phyloP scores from a whole-genome alignment of 768 basidiomycete species.

The Lactarius akahatsu region DNA sequence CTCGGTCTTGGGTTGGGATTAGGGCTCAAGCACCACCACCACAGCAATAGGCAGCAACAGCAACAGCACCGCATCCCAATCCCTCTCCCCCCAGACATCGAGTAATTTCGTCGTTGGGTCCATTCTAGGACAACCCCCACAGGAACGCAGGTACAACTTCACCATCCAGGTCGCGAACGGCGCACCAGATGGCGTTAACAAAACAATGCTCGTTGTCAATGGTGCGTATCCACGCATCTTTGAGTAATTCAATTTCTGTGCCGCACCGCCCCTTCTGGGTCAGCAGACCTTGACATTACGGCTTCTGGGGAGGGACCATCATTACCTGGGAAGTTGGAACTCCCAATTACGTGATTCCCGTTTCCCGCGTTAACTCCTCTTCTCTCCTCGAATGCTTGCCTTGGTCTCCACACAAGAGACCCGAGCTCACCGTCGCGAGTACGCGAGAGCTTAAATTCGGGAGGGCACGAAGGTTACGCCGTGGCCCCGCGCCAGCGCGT shows the following conservation, averaged over 20 bases:
- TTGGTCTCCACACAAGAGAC: not conserved
- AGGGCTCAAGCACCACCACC: conserved; percentile 19
- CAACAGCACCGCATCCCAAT: not conserved
- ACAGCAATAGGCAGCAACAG: not conserved
- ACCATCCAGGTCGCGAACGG: conserved; percentile 41
- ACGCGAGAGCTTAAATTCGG: not conserved
- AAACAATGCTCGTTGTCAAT: conserved; percentile 49
- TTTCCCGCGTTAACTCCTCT: not conserved
- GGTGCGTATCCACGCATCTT: conserved; percentile 32
- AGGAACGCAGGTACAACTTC: conserved; percentile 46
- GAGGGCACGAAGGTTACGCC: not conserved
- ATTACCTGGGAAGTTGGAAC: not conserved
- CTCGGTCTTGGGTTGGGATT: conserved; percentile 35
- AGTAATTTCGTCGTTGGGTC: conserved; percentile 27
- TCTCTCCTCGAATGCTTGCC: not conserved
- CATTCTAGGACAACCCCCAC: conserved; percentile 33
- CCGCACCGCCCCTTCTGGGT: not conserved
- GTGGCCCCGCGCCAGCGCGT: not conserved
- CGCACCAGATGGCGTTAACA: conserved; percentile 44
- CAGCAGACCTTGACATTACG: not conserved
- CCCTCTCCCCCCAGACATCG: conserved; percentile 2
- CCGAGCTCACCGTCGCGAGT: not conserved
- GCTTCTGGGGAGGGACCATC: not conserved
- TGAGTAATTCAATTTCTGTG: not conserved
- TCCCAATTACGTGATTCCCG: not conserved